Conservation (phyloP, 129 eudicot species). For the Flaveria trinervia region DNA sequence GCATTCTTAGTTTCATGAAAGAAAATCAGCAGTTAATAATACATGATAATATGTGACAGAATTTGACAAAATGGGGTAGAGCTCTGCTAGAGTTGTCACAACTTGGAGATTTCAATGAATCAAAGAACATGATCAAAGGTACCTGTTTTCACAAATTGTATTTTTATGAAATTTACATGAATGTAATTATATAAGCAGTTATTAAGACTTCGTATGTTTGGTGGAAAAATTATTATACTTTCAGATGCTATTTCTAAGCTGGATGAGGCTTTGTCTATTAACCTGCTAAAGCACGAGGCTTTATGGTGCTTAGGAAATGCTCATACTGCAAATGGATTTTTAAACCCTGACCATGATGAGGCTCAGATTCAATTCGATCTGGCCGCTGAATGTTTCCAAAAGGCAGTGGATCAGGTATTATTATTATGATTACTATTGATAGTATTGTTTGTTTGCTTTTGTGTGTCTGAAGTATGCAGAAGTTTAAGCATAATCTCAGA, state of each 20-base stretch:
- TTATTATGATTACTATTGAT: not conserved
- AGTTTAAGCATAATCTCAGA: not conserved
- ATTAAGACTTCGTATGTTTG: no score
- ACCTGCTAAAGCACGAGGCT: constrained; percentile 57
- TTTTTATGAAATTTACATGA: not conserved
- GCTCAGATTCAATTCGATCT: constrained; percentile 46
- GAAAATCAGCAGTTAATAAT: not conserved
- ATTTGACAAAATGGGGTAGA: constrained; percentile 93
- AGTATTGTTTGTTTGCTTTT: not conserved
- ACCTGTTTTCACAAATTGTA: constrained; percentile 5
- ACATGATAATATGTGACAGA: constrained; percentile 41
- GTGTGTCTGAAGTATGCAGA: no score
- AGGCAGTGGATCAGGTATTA: constrained; percentile 58
- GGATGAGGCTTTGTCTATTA: constrained; percentile 56
- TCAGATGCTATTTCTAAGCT: constrained; percentile 55
- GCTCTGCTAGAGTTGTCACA: constrained; percentile 76
- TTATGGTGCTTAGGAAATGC: constrained; percentile 69
- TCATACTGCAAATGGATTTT: constrained; percentile 47
- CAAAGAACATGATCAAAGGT: constrained; percentile 67
- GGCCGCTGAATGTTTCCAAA: constrained; percentile 49
- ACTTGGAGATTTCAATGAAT: constrained; percentile 51
- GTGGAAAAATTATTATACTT: not conserved
- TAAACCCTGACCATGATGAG: constrained; percentile 47
- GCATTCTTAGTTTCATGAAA: not conserved
- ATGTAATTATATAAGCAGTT: no score